phyloP scores from a whole-genome alignment of 305 asterid genomes.

The Fraxinus sp. region DNA sequence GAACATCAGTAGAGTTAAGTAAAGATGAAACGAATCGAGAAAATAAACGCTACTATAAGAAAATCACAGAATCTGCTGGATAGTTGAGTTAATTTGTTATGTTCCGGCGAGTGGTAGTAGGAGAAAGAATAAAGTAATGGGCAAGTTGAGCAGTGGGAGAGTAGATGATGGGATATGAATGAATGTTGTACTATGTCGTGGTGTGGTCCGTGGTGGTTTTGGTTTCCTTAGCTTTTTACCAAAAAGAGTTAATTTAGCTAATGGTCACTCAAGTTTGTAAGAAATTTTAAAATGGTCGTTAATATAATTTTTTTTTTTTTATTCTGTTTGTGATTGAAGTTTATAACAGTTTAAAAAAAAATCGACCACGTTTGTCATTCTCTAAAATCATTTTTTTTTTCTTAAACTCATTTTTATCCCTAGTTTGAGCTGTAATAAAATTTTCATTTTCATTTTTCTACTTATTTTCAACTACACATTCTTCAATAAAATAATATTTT shows the following conservation, averaged over 20 bases:
- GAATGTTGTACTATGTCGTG: conserved; percentile 14
- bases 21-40: background rate
- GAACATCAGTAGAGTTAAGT: background rate
- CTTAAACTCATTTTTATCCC: too few species aligned
- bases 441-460: too few species aligned
- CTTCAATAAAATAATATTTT: too few species aligned
- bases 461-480: too few species aligned
- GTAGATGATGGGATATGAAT: conserved; percentile 29
- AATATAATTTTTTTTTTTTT: too few species aligned
- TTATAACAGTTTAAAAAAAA: background rate
- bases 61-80: background rate
- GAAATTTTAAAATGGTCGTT: background rate
- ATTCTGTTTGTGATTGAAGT: background rate
- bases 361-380: background rate
- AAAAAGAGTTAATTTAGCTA: background rate
- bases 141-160: conserved; percentile 38
- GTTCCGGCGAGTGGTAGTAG: conserved; percentile 2
- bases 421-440: too few species aligned
- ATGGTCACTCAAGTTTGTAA: background rate
- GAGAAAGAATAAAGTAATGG: conserved; percentile 23
- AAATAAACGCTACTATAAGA: background rate
- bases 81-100: background rate
- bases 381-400: too few species aligned
- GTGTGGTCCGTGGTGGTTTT: conserved; percentile 21
- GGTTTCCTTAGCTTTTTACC: background rate